Evolutionary conservation across 495 filamentous ascomycete species (phyloP).

Genomic region (Sphaerosporella brunnea): DNA sequence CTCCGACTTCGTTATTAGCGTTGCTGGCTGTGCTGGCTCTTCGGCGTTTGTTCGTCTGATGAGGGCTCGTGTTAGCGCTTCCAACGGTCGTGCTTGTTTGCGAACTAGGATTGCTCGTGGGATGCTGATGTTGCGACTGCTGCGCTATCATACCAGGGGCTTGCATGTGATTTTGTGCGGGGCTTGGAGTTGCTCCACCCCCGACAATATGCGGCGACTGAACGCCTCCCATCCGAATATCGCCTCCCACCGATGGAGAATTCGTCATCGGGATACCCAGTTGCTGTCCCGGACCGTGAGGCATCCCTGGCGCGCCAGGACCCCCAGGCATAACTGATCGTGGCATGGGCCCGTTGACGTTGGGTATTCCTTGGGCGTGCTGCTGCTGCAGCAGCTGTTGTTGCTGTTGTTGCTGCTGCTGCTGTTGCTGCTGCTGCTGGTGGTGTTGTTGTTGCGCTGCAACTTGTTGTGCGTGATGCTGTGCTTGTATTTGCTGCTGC

Average conservation of each 20-base stretch:
- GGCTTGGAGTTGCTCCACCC: conserved; percentile 25
- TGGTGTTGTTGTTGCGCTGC: neutral
- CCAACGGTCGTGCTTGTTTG: conserved; percentile 27
- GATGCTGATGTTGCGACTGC: conserved; percentile 27
- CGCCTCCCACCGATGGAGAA: conserved; percentile 20
- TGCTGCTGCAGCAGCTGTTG: conserved; percentile 20
- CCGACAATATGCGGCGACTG: conserved; percentile 23
- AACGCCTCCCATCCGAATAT: conserved; percentile 24
- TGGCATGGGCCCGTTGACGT: neutral
- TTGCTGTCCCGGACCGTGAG: conserved; percentile 16
- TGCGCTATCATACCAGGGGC: conserved; percentile 27
- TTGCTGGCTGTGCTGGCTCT: conserved; percentile 36
- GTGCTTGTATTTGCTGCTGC: conserved; percentile 9
- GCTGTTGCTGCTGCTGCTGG: conserved; percentile 6
- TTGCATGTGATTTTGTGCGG: conserved; percentile 26
- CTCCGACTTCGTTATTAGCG: conserved; percentile 43
- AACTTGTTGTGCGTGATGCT: conserved; percentile 17
- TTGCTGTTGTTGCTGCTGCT: conserved; percentile 26
- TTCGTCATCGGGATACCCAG: conserved; percentile 16
- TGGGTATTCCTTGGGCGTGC: neutral
- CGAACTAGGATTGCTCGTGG: conserved; percentile 27
- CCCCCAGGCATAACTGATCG: conserved; percentile 12
- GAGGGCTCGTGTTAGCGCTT: conserved; percentile 53
- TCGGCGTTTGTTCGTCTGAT: conserved; percentile 46
- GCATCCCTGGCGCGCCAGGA: conserved; percentile 21